Evolutionary conservation across 2,329 filamentous ascomycete species (phyloP), one percentile per base, ranked within the genome.

Genomic region (Aspergillus thermomutatus): DNA sequence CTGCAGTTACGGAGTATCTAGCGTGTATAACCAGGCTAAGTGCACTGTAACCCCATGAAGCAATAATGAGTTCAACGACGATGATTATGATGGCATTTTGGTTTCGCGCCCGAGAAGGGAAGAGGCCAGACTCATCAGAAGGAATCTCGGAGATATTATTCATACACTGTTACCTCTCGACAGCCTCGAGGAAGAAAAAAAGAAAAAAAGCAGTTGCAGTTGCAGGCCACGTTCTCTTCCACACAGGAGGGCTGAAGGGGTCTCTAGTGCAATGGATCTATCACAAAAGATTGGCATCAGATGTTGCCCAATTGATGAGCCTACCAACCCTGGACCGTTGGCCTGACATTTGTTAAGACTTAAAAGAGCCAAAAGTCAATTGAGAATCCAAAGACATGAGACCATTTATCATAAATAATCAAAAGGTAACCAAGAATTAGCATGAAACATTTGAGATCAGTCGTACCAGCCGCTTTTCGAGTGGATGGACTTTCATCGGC

Each of bases 141-240:
- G 23, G 2, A 25, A 23, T 23, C 43, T 46, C 48, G 58, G 56
- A 56, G 48, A 49, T 49, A 58, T 53, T 55, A 59, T 57, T 57
- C 23, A 19, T 37, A 21, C 51, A 51, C 49, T 5, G 5, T 31
- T 14, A 21, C 41, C 21, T 46, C 10, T 14, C 11, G 3, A 25
- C 21, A 46, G 23, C n/a, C n/a, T 9, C n/a, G 41, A 45, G 41
- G 41, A 3, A 3, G 10, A n/a, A 3, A 11, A 23, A 45, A 43
- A 5, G 40, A 7, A 10, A 23, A 43, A 23, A 47, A 57, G 57
- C 43, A 46, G 43, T 49, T 34, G 31, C 31, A 37, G 31, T 55
- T 46, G 58, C 54, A 60, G 58, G 46, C 58, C 61, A 64, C 58
- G 61, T 64, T 64, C 60, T 43, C 41, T 50, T 34, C 27, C 49